Base-by-base conservation (phyloP, 2,329 filamentous ascomycete species). In the Monilinia vaccinii-corymbosi region DNA sequence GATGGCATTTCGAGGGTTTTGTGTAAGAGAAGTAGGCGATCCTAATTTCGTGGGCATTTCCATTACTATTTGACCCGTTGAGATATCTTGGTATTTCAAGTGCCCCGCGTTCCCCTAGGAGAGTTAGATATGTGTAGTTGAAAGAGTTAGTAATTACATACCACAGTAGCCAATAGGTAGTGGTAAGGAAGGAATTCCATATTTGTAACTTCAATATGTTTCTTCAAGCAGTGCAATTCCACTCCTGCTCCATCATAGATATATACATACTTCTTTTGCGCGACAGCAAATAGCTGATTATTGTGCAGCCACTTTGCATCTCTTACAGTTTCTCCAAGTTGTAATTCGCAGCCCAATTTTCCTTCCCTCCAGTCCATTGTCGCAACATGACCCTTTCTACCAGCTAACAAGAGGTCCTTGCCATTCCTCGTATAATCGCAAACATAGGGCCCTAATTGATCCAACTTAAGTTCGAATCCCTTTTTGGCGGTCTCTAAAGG, bases 171-270 rank as follows among this genome's bases (percentile, higher is more conserved):
- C 52, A 99, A 80, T 46, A 99, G 83, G 73, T 96, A 99, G 73
- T 99, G 94, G 72, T 97, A 97, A 0, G 93, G 93, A 16, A 97
- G 78, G 71, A 97, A 99, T 74, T 97, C 91, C 81, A 99, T 91
- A 73, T 95, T 87, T 14, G 89, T 88, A 16, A 95, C 89, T 73
- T 99, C 94, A 63, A 89, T 83, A 72, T 96, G 93, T 73, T 94
- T 94, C 74, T 86, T 86, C 70, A 99, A 76, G 71, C 89, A 92
- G 73, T 99, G 94, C 58, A 99, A 77, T 76, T 99, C 94, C 23
- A 97, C 89, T 56, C 94, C 94, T 60, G 89, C 83, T 60, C 85
- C 81, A 70, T 97, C 94, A 77, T 99, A 99, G 65, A 99, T 97
- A 76, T 96, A 99, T 65, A 94, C 89, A 67, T 94, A 88, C 75